These are phyloP conservation scores for Tarenaya hassleriana DNA, from an alignment of 345 rosid genomes.

Conservation along the genomic window DNA sequence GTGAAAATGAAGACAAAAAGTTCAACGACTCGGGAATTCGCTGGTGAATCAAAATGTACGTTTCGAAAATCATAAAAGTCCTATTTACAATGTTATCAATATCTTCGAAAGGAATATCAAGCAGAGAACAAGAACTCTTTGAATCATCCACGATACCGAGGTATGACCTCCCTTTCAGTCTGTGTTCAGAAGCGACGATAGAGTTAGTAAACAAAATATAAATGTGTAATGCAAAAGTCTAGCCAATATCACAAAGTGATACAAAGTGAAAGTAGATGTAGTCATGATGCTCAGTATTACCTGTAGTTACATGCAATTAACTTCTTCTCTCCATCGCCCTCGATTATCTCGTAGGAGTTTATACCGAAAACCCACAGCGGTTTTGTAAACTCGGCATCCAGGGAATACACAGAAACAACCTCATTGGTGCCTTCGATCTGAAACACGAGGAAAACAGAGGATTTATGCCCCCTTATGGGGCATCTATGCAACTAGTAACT, in stretches of 20 bases:
- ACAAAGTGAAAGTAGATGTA: no score
- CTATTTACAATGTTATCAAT: constrained; percentile 63
- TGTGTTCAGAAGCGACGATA: constrained; percentile 33
- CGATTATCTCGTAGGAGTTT: constrained; percentile 69
- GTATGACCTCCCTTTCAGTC: constrained; percentile 85
- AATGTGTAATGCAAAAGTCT: neutral
- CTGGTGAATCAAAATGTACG: constrained; percentile 3
- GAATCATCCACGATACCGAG: constrained; percentile 66
- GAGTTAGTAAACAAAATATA: constrained; percentile 12
- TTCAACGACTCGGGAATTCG: constrained; percentile 14
- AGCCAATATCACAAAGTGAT: constrained; percentile 10
- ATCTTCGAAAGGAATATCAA: constrained; percentile 84
- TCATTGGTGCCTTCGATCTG: constrained; percentile 66
- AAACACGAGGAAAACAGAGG: constrained; percentile 16
- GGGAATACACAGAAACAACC: constrained; percentile 48
- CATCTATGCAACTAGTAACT: no score
- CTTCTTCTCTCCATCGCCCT: constrained; percentile 48
- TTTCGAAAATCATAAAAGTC: constrained; percentile 4
- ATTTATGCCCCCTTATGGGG: no score
- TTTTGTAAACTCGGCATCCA: constrained; percentile 78
- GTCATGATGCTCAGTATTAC: constrained; percentile 40
- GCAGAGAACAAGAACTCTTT: constrained; percentile 56
- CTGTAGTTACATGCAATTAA: constrained; percentile 80
- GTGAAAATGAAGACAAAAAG: constrained; percentile 21
- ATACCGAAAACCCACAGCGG: constrained; percentile 83